Evolutionary conservation across 345 rosid species (phyloP).

Genomic region (Hypericum perforatum): DNA sequence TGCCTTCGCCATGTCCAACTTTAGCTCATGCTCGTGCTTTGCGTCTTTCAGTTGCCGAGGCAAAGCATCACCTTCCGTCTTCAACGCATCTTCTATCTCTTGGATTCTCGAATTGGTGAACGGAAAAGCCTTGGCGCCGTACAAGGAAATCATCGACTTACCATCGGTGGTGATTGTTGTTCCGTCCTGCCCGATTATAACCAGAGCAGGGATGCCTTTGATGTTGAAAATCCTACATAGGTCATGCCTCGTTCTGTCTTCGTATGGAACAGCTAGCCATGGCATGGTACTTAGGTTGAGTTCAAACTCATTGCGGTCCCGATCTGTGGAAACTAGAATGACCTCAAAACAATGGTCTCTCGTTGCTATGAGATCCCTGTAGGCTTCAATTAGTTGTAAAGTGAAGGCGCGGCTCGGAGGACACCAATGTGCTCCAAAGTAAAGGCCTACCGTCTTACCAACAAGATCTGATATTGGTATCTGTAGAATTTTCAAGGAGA

Average conservation of each 20-base stretch:
- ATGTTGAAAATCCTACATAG: conserved; percentile 59
- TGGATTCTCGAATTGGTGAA: conserved; percentile 45
- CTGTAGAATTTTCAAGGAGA: conserved; percentile 18
- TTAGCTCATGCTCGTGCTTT: conserved; percentile 54
- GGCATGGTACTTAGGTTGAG: conserved; percentile 47
- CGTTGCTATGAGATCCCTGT: conserved; percentile 30
- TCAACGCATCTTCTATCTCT: conserved; percentile 46
- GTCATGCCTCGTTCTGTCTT: conserved; percentile 51
- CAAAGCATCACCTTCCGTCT: conserved; percentile 54
- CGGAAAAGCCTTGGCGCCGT: conserved; percentile 59
- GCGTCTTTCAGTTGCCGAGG: conserved; percentile 43
- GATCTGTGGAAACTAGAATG: conserved; percentile 53
- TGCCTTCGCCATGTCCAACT: conserved; percentile 70
- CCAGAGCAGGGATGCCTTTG: conserved; percentile 57
- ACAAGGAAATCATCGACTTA: conserved; percentile 41
- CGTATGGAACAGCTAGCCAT: conserved; percentile 70
- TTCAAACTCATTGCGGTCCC: conserved; percentile 50
- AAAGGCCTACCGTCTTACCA: conserved; percentile 69
- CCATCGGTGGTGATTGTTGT: conserved; percentile 48
- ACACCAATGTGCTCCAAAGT: conserved; percentile 71
- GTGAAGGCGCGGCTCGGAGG: conserved; percentile 71
- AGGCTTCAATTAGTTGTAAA: conserved; percentile 43
- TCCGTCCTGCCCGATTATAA: conserved; percentile 59
- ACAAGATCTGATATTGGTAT: conserved; percentile 39
- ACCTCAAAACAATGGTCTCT: conserved; percentile 38